Conservation (phyloP, 1,284 basidiomycete species). For the Naganishia liquefaciens region DNA sequence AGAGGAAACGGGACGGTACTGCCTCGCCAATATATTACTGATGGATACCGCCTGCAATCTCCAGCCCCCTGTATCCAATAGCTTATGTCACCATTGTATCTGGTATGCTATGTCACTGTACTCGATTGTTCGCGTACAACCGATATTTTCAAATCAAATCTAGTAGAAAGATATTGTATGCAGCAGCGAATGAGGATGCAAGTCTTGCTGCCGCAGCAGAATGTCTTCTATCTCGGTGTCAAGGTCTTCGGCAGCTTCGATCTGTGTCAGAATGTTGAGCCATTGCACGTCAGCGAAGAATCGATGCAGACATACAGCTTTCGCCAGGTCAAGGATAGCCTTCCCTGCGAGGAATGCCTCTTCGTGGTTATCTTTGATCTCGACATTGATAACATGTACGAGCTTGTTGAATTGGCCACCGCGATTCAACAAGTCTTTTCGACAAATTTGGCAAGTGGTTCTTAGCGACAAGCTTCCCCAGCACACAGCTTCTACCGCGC, state of each 20-base stretch:
- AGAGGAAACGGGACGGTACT: conserved; percentile 11
- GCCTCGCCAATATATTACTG: conserved; percentile 18
- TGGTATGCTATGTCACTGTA: background rate
- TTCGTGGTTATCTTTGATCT: conserved; percentile 99
- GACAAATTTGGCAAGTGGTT: conserved; percentile 68
- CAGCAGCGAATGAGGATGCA: conserved; percentile 86
- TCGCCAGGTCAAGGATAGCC: conserved; percentile 90
- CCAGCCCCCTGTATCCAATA: conserved; percentile 4
- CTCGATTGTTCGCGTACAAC: background rate
- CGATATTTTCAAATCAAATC: background rate
- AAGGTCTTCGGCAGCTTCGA: conserved; percentile 79
- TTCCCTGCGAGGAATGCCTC: conserved; percentile 94
- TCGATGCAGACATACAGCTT: conserved; percentile 66
- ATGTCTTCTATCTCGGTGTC: conserved; percentile 90
- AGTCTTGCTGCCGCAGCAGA: conserved; percentile 77
- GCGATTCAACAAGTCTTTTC: conserved; percentile 71
- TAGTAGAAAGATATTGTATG: conserved; percentile 89
- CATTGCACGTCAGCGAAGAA: background rate
- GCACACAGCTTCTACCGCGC: conserved; percentile 39
- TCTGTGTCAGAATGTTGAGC: conserved; percentile 57
- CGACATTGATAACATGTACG: conserved; percentile 96
- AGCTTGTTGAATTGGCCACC: conserved; percentile 91
- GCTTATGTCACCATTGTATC: background rate
- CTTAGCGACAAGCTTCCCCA: background rate
- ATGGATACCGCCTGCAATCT: background rate